Evolutionary conservation across 2,329 filamentous ascomycete genomes (phyloP), one percentile per base, ranked within the genome.

Genomic region (Emmonsiellopsis sp.): DNA sequence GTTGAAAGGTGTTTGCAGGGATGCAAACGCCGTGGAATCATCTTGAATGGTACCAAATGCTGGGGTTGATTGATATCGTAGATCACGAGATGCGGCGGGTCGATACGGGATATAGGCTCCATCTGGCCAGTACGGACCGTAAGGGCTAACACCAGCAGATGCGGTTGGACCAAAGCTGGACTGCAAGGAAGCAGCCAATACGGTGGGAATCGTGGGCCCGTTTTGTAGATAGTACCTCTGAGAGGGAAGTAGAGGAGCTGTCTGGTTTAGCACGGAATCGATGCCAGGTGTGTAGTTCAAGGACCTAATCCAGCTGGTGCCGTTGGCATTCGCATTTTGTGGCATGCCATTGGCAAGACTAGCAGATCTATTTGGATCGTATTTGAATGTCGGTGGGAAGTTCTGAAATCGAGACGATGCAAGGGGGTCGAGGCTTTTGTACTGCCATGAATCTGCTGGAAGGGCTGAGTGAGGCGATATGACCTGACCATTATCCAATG

Each of bases 121-220:
- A 70, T 83, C 78, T 17, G 81, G 79, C 79, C 80, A 84, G 61
- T 83, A 83, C 32, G 80, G 80, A 0, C 81, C 81, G 65, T 80
- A 83, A 5, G 77, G 74, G 7, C 78, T 78, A 52, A 76, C 74
- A 33, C 77, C 76, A 51, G 79, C 79, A 2, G 80, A 77, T 33
- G 79, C 79, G 6, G 80, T 82, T 32, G 80, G 79, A 2, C 79
- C 80, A 49, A 79, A 68, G 53, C 74, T 76, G 58, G 79, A 77
- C 49, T 58, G 58, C 40, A 54, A 81, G 73, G 27, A 77, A 70
- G 33, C 79, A 47, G 84, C 79, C 11, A 84, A 71, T 7, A 81
- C 80, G 2, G 77, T 83, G 10, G 80, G 80, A 17, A 81, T 69
- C 53, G 77, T 76, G 51, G 78, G 75, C 49, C 74, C 73, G 56